These are phyloP conservation scores for Spergularia bocconei DNA, from an alignment of 148 eudicot genomes.

Conservation along the genomic window DNA sequence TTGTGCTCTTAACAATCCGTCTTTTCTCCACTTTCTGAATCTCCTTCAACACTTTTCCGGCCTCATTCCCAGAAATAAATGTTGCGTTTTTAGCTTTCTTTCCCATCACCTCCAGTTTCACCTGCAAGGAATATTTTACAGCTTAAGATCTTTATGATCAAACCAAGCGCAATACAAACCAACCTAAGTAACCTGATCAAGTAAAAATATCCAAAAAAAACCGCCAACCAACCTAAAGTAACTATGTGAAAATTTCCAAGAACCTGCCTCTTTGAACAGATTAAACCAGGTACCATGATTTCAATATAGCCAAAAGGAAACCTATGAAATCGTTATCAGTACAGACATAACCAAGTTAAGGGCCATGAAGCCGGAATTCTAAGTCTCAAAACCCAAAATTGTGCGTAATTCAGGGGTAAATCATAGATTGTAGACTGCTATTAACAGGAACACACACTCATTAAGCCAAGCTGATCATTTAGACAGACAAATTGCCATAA, in stretches of 20 bases:
- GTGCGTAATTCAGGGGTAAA: neutral
- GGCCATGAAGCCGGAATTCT: no score
- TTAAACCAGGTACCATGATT: no score
- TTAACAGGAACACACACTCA: neutral
- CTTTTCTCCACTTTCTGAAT: conserved; percentile 96
- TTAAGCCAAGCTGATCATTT: neutral
- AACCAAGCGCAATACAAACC: neutral
- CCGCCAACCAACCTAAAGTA: no score
- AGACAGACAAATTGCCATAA: neutral
- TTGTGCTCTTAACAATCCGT: conserved; percentile 83
- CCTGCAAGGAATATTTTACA: conserved; percentile 39
- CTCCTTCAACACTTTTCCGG: conserved; percentile 92
- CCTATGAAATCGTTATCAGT: neutral
- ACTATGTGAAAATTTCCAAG: no score
- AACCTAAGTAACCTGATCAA: neutral
- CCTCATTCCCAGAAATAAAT: conserved; percentile 88
- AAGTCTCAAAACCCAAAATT: no score
- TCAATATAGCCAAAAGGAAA: neutral
- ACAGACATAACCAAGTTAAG: no score
- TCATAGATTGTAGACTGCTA: neutral
- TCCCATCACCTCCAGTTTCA: conserved; percentile 90
- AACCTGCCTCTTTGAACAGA: no score
- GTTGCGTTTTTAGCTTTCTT: conserved; percentile 98
- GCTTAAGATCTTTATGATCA: neutral
- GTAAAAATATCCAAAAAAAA: neutral